Percentiles rank a stretch among this genome's conserved stretches.
These are phyloP conservation scores for Astrocystis sublimbata DNA, from an alignment of 495 filamentous ascomycete genomes.

Conservation along the genomic window DNA sequence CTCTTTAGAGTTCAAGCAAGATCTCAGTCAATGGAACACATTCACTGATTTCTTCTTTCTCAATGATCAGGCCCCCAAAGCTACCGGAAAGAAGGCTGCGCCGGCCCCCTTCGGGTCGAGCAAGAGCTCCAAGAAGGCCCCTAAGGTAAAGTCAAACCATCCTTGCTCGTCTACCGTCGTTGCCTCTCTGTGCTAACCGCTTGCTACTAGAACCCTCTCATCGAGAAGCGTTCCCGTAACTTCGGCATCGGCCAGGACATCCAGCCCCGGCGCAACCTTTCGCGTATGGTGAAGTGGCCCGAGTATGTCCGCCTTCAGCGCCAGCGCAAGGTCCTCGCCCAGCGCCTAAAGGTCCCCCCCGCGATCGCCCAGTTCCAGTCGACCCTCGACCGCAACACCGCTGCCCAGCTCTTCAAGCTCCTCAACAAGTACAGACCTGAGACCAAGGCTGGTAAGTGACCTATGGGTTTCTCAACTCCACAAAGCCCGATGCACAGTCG, in stretches of 20 bases:
- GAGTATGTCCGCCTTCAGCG: conserved; percentile 98
- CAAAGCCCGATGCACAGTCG: too few relatives aligned
- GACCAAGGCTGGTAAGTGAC: conserved; percentile 66
- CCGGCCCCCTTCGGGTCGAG: conserved; percentile 96
- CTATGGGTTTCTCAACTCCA: too few relatives aligned
- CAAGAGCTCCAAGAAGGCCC: conserved; percentile 91
- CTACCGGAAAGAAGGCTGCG: conserved; percentile 86
- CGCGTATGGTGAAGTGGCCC: conserved; percentile 99
- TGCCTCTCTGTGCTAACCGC: conserved; percentile 32
- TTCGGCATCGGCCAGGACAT: conserved; percentile 99
- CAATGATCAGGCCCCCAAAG: conserved; percentile 99
- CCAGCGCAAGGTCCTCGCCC: conserved; percentile 98
- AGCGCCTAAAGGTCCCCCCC: conserved; percentile 98
- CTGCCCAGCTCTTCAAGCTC: conserved; percentile 91
- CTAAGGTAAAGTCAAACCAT: conserved; percentile 71
- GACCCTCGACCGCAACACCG: conserved; percentile 97
- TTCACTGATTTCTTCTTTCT: conserved; percentile 98
- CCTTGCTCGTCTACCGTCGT: neutral
- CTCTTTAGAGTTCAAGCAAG: conserved; percentile 95
- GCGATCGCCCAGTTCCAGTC: conserved; percentile 97
- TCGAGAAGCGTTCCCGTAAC: conserved; percentile 97
- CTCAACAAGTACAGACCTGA: conserved; percentile 99
- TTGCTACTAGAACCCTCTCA: conserved; percentile 82
- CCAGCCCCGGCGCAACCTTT: conserved; percentile 95
- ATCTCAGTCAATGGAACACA: conserved; percentile 73